phyloP scores from a whole-genome alignment of 2,329 filamentous ascomycete species.

The Rachicladosporium sp. region DNA sequence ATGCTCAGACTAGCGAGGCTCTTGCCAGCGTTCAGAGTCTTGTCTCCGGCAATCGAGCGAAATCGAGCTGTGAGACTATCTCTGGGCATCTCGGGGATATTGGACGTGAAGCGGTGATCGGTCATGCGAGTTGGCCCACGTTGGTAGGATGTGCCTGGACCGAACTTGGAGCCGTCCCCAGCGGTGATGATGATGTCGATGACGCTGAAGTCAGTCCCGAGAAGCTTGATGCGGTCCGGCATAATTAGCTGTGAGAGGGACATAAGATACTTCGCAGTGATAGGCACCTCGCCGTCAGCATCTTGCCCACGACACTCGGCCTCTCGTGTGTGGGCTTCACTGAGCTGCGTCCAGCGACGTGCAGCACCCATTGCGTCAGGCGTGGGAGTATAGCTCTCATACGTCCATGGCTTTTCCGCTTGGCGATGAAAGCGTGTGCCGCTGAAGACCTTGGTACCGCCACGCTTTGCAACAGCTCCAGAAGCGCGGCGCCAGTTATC shows the following conservation, averaged over 20 bases:
- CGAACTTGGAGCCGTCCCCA: slow-evolving; percentile 18
- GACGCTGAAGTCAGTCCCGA: slow-evolving; percentile 17
- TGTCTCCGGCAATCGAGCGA: too few relatives aligned
- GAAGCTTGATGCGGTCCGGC: slow-evolving; percentile 21
- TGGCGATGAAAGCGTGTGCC: slow-evolving; percentile 28
- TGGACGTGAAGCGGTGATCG: slow-evolving; percentile 3
- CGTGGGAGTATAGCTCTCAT: slow-evolving; percentile 11
- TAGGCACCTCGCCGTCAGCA: slow-evolving; percentile 19
- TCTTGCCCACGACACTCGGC: slow-evolving; percentile 24
- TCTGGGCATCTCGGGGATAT: too few relatives aligned
- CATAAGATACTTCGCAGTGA: slow-evolving; percentile 27
- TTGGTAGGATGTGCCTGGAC: slow-evolving; percentile 12
- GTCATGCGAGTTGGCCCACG: slow-evolving; percentile 9
- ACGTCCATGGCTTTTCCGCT: slow-evolving; percentile 34
- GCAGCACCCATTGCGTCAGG: slow-evolving; percentile 2
- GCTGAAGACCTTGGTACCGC: slow-evolving; percentile 19
- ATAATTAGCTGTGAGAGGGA: slow-evolving; percentile 26
- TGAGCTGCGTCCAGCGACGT: slow-evolving; percentile 26
- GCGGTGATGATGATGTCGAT: slow-evolving; percentile 19
- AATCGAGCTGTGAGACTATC: too few relatives aligned
- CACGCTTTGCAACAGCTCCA: background rate
- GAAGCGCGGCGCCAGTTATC: slow-evolving; percentile 4
- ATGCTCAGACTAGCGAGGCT: too few relatives aligned
- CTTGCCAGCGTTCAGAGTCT: too few relatives aligned
- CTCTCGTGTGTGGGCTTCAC: slow-evolving; percentile 16